Conservation (phyloP, 2,329 filamentous ascomycete genomes). For the Thelonectria olida region DNA sequence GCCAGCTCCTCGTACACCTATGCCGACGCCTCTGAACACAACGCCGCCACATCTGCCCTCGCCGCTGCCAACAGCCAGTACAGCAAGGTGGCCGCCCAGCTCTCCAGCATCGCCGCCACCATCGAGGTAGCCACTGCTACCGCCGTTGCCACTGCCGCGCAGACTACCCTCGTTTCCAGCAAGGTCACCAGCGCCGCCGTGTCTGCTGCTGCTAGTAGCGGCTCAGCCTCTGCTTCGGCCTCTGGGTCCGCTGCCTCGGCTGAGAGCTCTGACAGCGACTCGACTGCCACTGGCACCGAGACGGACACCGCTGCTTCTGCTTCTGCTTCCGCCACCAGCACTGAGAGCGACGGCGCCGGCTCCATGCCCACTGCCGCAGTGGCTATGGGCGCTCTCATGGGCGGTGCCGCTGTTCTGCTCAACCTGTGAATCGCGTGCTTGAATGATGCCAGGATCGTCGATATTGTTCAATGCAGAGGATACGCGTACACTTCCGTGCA, state of each 20-base stretch:
- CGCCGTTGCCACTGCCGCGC: not conserved
- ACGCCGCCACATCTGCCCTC: not conserved
- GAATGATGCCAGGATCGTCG: not conserved
- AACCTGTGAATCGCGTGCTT: constrained; percentile 10
- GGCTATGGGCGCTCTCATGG: constrained; percentile 18
- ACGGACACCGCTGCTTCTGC: not conserved
- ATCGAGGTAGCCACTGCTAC: not conserved
- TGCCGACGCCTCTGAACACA: constrained; percentile 1
- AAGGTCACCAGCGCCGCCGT: not conserved
- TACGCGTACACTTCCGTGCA: constrained; percentile 12
- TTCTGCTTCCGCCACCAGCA: constrained; percentile 6
- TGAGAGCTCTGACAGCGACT: not conserved
- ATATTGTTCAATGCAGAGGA: not conserved
- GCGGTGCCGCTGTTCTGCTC: constrained; percentile 15
- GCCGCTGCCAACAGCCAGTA: constrained; percentile 1
- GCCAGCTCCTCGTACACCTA: constrained; percentile 1
- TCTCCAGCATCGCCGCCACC: constrained; percentile 9
- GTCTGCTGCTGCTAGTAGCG: not conserved
- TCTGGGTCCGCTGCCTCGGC: not conserved
- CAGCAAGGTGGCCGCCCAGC: constrained; percentile 7
- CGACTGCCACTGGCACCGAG: constrained; percentile 3
- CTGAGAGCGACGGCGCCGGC: constrained; percentile 7
- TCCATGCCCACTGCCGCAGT: constrained; percentile 16
- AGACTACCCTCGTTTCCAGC: not conserved
- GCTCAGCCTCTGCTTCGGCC: not conserved